Evolutionary conservation across 257 asterid species (phyloP).

Genomic region (Solanum pinnatisectum): DNA sequence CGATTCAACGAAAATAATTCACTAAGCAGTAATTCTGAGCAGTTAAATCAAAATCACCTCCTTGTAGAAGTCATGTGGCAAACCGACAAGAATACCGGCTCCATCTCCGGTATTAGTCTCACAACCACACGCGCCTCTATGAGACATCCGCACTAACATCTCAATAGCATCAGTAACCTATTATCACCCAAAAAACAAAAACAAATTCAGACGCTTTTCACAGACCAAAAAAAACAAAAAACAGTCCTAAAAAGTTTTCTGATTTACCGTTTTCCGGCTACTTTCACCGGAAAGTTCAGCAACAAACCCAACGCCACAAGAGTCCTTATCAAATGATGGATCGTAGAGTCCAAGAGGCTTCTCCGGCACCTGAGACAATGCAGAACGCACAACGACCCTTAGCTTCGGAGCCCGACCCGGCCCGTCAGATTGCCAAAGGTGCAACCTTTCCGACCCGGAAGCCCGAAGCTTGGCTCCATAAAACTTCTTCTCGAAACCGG

Average conservation of each 20-base stretch:
- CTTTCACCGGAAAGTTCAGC: conserved; percentile 96
- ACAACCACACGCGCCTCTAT: conserved; percentile 98
- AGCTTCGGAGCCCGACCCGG: conserved; percentile 45
- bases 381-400: conserved; percentile 45
- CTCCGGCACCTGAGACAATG: conserved; percentile 85
- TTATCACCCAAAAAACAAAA: neutral
- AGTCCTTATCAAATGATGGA: conserved; percentile 88
- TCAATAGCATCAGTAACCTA: conserved; percentile 95
- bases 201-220: neutral
- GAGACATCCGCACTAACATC: conserved; percentile 93
- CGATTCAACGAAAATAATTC: neutral
- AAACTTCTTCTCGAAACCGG: conserved; percentile 30
- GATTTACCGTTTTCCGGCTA: conserved; percentile 84
- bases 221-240: neutral
- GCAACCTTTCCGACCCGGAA: conserved; percentile 42
- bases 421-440: conserved; percentile 52
- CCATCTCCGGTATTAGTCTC: conserved; percentile 99
- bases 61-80: conserved; percentile 76
- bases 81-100: conserved; percentile 96
- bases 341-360: conserved; percentile 95
- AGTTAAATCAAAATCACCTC: conserved; percentile 40
- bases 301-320: conserved; percentile 97
- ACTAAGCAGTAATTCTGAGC: neutral
- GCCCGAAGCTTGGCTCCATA: conserved; percentile 34
- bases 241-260: neutral